Evolutionary conservation across 768 basidiomycete genomes (phyloP), one percentile per base, ranked within the genome.

Genomic region (Phaffia tasmanica): DNA sequence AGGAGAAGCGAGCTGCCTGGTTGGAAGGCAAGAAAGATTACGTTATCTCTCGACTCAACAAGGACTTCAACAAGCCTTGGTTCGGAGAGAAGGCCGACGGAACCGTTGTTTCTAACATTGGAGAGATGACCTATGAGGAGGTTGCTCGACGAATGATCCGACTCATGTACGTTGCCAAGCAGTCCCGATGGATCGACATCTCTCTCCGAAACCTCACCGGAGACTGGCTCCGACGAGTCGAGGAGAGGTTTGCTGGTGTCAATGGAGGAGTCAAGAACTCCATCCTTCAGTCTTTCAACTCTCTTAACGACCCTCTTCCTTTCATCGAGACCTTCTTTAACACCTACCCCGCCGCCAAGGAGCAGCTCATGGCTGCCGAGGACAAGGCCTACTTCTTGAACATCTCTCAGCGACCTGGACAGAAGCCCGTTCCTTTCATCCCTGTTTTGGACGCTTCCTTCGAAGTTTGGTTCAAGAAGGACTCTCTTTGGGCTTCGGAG

Each of bases 391-490:
- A 85, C 79, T 98, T 99, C 84, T 83, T 98, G 49, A 87, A 89
- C 46, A 98, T 99, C 73, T 81, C 89, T 27, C 94, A 99, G 77
- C 83, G 95, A 57, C 89, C 90, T 16, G 92, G 91, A 3, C 95
- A 99, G 81, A 99, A 98, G 78, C 95, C 95, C 1, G 94, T 86
- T 8, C 95, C 95, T 0, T 99, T 97, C 81, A 95, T 99, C 72
- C 93, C 94, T 4, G 85, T 99, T 35, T 83, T 98, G 61, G 93
- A 97, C 75, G 84, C 86, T 25, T 85, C 78, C 71, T 98, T 98
- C 74, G 90, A 93, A 75, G 92, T 98, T 61, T 99, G 95, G 95
- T 98, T 99, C 81, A 98, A 99, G 83, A 99, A 99, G 88, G 94
- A 97, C 76, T 98, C 94, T 8, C 83, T 98, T 15, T 97, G 94